Evolutionary conservation across 2,329 filamentous ascomycete species (phyloP).

Genomic region (Hypoxylon sp.): DNA sequence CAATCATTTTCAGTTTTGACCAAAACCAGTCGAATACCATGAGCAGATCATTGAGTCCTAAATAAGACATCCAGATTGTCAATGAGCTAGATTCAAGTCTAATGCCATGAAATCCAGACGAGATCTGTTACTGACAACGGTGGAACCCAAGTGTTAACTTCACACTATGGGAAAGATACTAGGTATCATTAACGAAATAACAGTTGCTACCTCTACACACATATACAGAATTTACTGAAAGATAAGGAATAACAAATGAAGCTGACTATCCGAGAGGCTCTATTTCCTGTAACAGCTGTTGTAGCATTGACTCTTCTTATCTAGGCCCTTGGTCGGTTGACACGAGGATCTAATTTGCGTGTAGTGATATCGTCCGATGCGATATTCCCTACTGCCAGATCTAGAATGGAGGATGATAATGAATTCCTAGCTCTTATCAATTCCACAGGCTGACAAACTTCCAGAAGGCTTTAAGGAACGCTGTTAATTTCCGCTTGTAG

Average conservation of each 20-base stretch:
- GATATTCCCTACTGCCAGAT: constrained; percentile 32
- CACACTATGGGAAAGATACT: constrained; percentile 24
- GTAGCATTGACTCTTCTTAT: constrained; percentile 26
- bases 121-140: constrained; percentile 30
- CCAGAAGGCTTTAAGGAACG: constrained; percentile 38
- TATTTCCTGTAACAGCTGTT: constrained; percentile 5
- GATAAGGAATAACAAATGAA: constrained; percentile 9
- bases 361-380: constrained; percentile 32
- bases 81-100: constrained; percentile 31
- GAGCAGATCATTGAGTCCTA: constrained; percentile 21
- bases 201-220: neutral
- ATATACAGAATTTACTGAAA: neutral
- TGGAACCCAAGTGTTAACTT: constrained; percentile 13
- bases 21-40: constrained; percentile 9
- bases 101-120: constrained; percentile 27
- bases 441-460: constrained; percentile 26
- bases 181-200: constrained; percentile 20
- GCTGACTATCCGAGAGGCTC: constrained; percentile 14
- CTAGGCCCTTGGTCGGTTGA: constrained; percentile 21
- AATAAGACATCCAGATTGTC: constrained; percentile 20
- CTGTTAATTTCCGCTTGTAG: constrained; percentile 35
- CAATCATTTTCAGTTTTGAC: neutral
- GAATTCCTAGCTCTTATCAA: constrained; percentile 25
- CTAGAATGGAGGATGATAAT: constrained; percentile 27
- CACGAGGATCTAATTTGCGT: constrained; percentile 32